Conservation (phyloP, 768 basidiomycete genomes). For the Favolaschia claudopus region DNA sequence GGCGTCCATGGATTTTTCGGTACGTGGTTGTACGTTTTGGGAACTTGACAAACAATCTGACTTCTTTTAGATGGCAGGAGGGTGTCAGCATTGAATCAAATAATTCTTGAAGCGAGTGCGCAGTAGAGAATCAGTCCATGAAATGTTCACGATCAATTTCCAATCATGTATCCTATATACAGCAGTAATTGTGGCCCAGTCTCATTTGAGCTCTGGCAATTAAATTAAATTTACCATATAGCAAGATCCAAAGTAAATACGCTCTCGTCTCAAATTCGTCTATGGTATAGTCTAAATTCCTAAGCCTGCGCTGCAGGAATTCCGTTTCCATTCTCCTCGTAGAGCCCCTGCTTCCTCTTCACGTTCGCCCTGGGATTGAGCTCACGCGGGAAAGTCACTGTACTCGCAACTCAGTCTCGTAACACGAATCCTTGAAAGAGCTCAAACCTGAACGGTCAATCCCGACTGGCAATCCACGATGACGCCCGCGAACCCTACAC, state of each 20-base stretch:
- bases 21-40: background rate
- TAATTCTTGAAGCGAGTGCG: constrained; percentile 32
- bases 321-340: too few relatives aligned
- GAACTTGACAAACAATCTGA: background rate
- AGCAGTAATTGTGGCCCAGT: background rate
- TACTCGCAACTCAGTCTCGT: too few relatives aligned
- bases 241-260: too few relatives aligned
- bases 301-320: too few relatives aligned
- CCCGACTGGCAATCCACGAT: constrained; percentile 74
- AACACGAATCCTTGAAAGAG: too few relatives aligned
- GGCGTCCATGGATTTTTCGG: constrained; percentile 38
- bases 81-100: constrained; percentile 40
- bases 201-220: too few relatives aligned
- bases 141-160: background rate
- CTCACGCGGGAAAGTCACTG: constrained; percentile 28
- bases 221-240: too few relatives aligned
- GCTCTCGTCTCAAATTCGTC: too few relatives aligned
- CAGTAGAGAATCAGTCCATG: background rate
- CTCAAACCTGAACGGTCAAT: constrained; percentile 71
- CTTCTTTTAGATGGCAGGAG: constrained; percentile 35
- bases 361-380: constrained; percentile 14
- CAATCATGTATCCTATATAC: background rate
- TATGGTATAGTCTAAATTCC: too few relatives aligned
- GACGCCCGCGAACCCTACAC: constrained; percentile 69
- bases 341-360: too few relatives aligned